These are phyloP conservation scores for Tetrahymena thermophila DNA, from an alignment of 73 alveolate species.

Conservation along the genomic window DNA sequence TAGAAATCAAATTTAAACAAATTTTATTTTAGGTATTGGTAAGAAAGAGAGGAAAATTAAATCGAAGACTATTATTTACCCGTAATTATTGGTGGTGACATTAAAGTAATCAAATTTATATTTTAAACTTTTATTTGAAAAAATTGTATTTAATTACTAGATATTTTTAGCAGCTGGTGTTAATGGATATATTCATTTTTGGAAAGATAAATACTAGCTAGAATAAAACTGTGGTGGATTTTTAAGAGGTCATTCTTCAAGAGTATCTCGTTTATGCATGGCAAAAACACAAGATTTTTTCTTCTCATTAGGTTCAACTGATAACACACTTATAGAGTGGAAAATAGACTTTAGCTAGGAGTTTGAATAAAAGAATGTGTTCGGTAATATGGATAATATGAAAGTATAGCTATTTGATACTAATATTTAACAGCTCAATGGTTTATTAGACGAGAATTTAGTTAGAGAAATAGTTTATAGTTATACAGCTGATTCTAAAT, in stretches of 20 bases:
- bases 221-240: slow-evolving; percentile 61
- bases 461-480: background rate
- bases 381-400: background rate
- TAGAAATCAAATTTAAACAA: background rate
- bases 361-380: background rate
- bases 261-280: slow-evolving; percentile 42
- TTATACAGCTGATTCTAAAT: background rate
- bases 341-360: slow-evolving; percentile 40
- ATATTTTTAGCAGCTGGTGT: slow-evolving; percentile 74
- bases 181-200: slow-evolving; percentile 60
- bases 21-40: background rate
- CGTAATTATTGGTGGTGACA: slow-evolving; percentile 35
- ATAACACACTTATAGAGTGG: slow-evolving; percentile 63
- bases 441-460: background rate
- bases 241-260: slow-evolving; percentile 66
- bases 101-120: background rate
- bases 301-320: slow-evolving; percentile 57
- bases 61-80: slow-evolving; percentile 21
- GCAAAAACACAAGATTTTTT: slow-evolving; percentile 51
- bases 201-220: slow-evolving; percentile 54
- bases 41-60: background rate
- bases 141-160: background rate
- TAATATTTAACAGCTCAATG: background rate
- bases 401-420: background rate
- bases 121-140: background rate